Evolutionary conservation across 805 yeast genomes (phyloP).

Genomic region (Nakazawaea anatomiae): DNA sequence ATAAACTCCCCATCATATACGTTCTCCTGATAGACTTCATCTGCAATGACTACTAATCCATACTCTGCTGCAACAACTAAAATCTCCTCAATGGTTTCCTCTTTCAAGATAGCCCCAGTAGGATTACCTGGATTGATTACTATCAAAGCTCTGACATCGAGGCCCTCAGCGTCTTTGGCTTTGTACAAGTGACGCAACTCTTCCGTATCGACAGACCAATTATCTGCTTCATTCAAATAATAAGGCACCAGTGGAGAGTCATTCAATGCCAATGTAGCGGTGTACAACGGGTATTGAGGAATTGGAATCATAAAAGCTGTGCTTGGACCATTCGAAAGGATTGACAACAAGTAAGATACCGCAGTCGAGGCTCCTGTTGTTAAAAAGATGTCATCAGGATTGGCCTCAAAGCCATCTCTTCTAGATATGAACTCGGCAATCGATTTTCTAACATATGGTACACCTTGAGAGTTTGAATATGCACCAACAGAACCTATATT

Average conservation of each 20-base stretch:
- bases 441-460: slow-evolving; percentile 58
- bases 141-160: slow-evolving; percentile 72
- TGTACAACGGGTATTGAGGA: slow-evolving; percentile 96
- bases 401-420: slow-evolving; percentile 72
- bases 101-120: slow-evolving; percentile 78
- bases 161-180: slow-evolving; percentile 42
- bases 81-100: slow-evolving; percentile 62
- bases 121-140: slow-evolving; percentile 99
- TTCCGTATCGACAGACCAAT: slow-evolving; percentile 78
- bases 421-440: slow-evolving; percentile 75
- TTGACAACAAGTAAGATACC: slow-evolving; percentile 70
- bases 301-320: slow-evolving; percentile 90
- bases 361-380: slow-evolving; percentile 96
- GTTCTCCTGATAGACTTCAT: slow-evolving; percentile 96
- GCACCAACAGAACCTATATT: slow-evolving; percentile 88
- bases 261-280: slow-evolving; percentile 87
- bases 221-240: slow-evolving; percentile 69
- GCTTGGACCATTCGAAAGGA: slow-evolving; percentile 59
- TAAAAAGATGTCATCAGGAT: slow-evolving; percentile 70
- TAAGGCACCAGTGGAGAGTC: slow-evolving; percentile 83
- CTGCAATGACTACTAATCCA: slow-evolving; percentile 86
- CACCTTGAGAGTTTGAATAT: slow-evolving; percentile 92
- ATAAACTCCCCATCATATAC: slow-evolving; percentile 74
- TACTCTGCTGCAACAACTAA: slow-evolving; percentile 77
- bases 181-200: slow-evolving; percentile 53